A percentile compares a stretch with the other conserved stretches of the same genome.
Evolutionary conservation across 768 basidiomycete species (phyloP).

Genomic region (Serendipita sp.): DNA sequence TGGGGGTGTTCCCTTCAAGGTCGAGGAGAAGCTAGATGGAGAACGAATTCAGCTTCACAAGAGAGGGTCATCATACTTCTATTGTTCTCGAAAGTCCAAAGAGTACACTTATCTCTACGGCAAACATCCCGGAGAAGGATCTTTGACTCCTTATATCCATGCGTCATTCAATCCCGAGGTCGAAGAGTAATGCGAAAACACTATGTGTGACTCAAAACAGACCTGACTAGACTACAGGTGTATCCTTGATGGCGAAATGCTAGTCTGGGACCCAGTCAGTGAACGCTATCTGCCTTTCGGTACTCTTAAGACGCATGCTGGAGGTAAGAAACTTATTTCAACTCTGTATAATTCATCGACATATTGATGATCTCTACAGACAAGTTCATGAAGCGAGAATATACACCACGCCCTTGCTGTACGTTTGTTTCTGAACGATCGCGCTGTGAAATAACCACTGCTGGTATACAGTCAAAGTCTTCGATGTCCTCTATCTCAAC

Average conservation of each 20-base stretch:
- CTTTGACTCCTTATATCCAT: constrained; percentile 76
- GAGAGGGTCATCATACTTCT: constrained; percentile 77
- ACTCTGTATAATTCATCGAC: neutral
- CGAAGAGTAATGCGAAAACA: constrained; percentile 46
- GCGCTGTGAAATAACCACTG: no score
- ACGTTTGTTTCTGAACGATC: constrained; percentile 17
- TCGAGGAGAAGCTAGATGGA: constrained; percentile 96
- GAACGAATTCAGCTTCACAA: constrained; percentile 95
- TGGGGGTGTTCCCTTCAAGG: constrained; percentile 60
- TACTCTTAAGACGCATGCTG: constrained; percentile 79
- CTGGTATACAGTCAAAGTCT: constrained; percentile 68
- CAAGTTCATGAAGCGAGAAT: constrained; percentile 42
- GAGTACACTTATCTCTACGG: constrained; percentile 89
- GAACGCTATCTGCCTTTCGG: constrained; percentile 86
- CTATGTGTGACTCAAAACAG: neutral
- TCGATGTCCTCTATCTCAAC: constrained; percentile 84
- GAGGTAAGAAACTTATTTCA: constrained; percentile 32
- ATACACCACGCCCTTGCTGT: constrained; percentile 85
- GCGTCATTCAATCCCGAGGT: constrained; percentile 58
- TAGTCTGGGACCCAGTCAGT: constrained; percentile 90
- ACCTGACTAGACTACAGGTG: constrained; percentile 34
- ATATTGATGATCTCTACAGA: constrained; percentile 27
- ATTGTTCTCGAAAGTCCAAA: constrained; percentile 86
- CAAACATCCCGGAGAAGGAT: constrained; percentile 62
- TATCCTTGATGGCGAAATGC: constrained; percentile 94